Evolutionary conservation across 2,329 filamentous ascomycete genomes (phyloP), one percentile per base, ranked within the genome.

Genomic region (Colletotrichum chrysophilum): DNA sequence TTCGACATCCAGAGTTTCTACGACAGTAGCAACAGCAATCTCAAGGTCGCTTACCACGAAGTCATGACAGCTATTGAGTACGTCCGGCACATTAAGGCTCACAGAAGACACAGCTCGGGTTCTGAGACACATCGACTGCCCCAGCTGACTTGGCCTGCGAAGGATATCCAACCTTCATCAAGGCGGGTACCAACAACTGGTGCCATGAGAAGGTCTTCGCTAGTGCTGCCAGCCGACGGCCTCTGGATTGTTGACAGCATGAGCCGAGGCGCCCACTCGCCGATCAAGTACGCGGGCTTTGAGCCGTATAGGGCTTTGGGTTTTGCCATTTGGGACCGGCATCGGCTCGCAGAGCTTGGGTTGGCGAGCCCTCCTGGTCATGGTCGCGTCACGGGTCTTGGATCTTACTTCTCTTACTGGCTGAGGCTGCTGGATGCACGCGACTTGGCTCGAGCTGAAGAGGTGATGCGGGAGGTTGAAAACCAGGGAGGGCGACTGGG

Each of bases 211-310:
- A 65, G 64, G 1, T 75, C 73, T 0, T 43, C 70, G 4, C 18
- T 75, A 13, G 70, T 75, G 0, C 7, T 75, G 7, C 73, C 73
- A 4, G 52, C 73, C 7, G 73, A 75, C 10, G 65, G 73, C 5
- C 73, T 75, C 24, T 75, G 73, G 73, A 75, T 75, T 3, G 73
- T 75, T 6, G 73, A 75, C 28, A 75, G 73, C 48, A 73, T 75
- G 70, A 66, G 56, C 3, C 58, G 73, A 3, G 70, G 70, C 12
- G 73, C 64, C 2, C 73, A 75, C 21, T 75, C 73, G 10, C 73
- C 73, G 7, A 75, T 75, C 38, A 75, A 73, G 34, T 75, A 69
- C 18, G 70, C 73, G 2, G 73, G 73, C 4, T 75, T 75, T 24
- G 70, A 56, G 21, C 73, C 73, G 2, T 75, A 75, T 14, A 26